Evolutionary conservation across 345 rosid species (phyloP).

Genomic region (Camelina laxa): DNA sequence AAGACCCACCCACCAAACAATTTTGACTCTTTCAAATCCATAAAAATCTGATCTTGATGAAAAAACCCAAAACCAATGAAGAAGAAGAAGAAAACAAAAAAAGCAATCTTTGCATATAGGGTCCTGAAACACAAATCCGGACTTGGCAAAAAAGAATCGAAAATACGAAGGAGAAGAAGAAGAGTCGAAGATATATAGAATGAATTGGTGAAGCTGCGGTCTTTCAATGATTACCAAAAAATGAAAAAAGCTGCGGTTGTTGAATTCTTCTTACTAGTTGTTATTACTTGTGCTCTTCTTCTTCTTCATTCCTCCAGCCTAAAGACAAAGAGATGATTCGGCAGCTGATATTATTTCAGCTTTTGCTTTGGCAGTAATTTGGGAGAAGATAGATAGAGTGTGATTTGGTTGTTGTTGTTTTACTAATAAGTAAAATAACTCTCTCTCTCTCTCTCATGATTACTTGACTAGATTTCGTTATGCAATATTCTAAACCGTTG

Average conservation of each 20-base stretch:
- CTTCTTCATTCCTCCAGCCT: background rate
- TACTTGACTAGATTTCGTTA: conserved; percentile 10
- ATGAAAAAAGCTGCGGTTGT: conserved; percentile 1
- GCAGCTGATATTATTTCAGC: background rate
- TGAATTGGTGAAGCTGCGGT: background rate
- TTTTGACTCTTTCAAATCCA: conserved; percentile 30
- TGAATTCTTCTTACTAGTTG: background rate
- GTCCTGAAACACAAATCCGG: background rate
- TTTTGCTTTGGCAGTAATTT: conserved; percentile 36
- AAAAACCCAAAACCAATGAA: background rate
- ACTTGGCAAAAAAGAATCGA: background rate
- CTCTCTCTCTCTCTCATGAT: background rate
- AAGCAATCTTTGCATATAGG: background rate
- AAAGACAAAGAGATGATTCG: background rate
- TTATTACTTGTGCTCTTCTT: background rate
- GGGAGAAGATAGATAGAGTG: conserved; percentile 18
- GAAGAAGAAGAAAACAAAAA: background rate
- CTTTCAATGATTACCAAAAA: background rate
- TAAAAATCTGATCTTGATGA: conserved; percentile 13
- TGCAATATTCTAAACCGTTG: background rate
- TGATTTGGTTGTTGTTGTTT: background rate
- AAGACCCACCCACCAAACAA: conserved; percentile 27
- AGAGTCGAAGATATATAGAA: conserved; percentile 1
- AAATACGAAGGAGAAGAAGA: background rate
- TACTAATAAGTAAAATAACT: background rate